These are phyloP conservation scores for Panus rudis DNA, from an alignment of 768 basidiomycete species.

Conservation along the genomic window DNA sequence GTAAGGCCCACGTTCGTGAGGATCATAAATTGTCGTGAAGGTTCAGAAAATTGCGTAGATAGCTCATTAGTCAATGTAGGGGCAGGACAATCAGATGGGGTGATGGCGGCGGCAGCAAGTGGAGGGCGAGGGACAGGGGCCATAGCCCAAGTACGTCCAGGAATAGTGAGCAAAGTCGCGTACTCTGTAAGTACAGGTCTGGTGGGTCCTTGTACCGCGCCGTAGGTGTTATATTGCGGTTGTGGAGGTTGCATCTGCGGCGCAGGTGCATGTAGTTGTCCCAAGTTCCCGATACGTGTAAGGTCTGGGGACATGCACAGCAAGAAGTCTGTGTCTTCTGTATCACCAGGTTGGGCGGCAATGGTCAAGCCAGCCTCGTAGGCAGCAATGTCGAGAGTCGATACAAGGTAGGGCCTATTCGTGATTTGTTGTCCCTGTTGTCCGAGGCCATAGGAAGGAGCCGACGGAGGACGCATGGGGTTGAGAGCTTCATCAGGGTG, in stretches of 20 bases:
- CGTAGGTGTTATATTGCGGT: slow-evolving; percentile 37
- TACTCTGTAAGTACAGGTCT: slow-evolving; percentile 71
- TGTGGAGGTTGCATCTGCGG: slow-evolving; percentile 32
- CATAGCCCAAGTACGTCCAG: slow-evolving; percentile 82
- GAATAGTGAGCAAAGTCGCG: slow-evolving; percentile 68
- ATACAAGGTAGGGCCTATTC: slow-evolving; percentile 52
- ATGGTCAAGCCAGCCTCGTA: slow-evolving; percentile 63
- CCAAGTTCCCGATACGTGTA: slow-evolving; percentile 61
- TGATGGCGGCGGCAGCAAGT: slow-evolving; percentile 25
- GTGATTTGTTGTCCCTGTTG: slow-evolving; percentile 38
- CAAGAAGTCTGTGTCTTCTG: slow-evolving; percentile 66
- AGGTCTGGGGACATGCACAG: slow-evolving; percentile 73
- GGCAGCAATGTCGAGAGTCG: slow-evolving; percentile 53
- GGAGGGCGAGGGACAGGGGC: slow-evolving; percentile 41
- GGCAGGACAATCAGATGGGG: slow-evolving; percentile 29
- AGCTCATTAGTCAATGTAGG: slow-evolving; percentile 72
- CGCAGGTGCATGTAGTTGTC: slow-evolving; percentile 46
- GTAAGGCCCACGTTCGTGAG: slow-evolving; percentile 83
- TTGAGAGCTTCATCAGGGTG: slow-evolving; percentile 55
- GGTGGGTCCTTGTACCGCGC: slow-evolving; percentile 25
- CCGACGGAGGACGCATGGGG: slow-evolving; percentile 40
- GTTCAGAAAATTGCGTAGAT: slow-evolving; percentile 71
- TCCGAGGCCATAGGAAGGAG: slow-evolving; percentile 41
- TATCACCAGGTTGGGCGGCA: slow-evolving; percentile 68
- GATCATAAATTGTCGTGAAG: slow-evolving; percentile 76